Evolutionary conservation across 2,329 filamentous ascomycete species (phyloP), one percentile per base, ranked within the genome.

Genomic region (Fusarium praegraminearum): DNA sequence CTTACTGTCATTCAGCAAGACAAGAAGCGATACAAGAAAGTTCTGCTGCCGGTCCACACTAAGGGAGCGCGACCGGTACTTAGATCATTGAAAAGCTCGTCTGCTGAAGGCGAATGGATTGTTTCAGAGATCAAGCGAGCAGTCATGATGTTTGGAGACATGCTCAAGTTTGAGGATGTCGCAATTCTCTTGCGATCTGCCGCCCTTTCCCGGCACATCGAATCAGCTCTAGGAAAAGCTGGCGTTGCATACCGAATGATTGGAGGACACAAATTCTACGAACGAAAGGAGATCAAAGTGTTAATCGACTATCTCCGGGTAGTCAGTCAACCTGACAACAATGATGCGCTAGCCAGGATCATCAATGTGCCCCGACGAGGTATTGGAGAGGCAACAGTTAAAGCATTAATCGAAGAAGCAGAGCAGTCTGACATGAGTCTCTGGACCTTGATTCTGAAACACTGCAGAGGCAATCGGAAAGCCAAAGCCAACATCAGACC

Each of bases 161-260:
- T 97, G 79, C 78, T 98, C 43, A 87, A 85, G 28, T 86, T 90
- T 67, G 89, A 90, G 58, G 95, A 98, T 76, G 89, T 97, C 70
- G 93, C 94, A 2, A 91, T 99, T 55, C 82, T 99, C 16, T 84
- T 99, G n/a, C 88, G 95, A 24, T 96, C 94, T 3, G 92, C 94
- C 1, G 85, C 89, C 2, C 83, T 98, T 10, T 98, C 95, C 0
- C 86, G 94, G 24, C 89, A 93, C n/a, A 91, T 98, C 40, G 95
- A 99, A 80, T 87, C 90, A 24, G 91, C 91, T 4, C 83, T 98
- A 41, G 93, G 91, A 16, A 93, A 91, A 74, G 88, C 89, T 13
- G 93, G 94, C 2, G 89, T 98, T 41, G 87, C 94, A 1, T 99
- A 98, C 79, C 90, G 90, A 51, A 98, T 98, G 94, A 90, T 98